Base-by-base conservation (phyloP, 2,329 filamentous ascomycete genomes). In the Hymenoscyphus infarciens region DNA sequence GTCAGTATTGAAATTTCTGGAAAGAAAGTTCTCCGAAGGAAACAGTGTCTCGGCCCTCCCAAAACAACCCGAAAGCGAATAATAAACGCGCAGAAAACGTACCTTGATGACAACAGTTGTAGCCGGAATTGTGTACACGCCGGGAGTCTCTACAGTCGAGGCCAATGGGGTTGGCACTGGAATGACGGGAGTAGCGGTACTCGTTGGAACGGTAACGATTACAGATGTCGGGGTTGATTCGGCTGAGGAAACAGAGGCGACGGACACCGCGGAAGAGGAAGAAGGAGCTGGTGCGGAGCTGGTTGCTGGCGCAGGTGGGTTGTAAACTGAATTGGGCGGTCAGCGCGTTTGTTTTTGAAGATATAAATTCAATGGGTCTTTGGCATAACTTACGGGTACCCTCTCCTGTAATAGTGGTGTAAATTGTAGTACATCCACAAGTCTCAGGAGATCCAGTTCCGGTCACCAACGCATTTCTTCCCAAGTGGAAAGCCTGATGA, bases 391-490 rank as follows among this genome's bases (percentile, higher is more conserved):
- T 83, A 90, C 88, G 78, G 68, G 84, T 88, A 61, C 85, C 77
- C 73, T 84, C 80, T 73, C 89, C 89, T 71, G 84, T 87, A 78
- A 84, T 82, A 74, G 87, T 91, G 75, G 83, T 84, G 78, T 87
- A 89, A 80, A 89, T 85, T 75, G 90, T 92, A 68, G 83, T 88
- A 84, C 90, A 94, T 66, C 83, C 83, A 75, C 89, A 92, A 60
- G 77, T 76, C 66, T 81, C 75, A 38, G 78, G 78, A 66, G 75
- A 60, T 63, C 63, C 63, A 29, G 53, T 29, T 29, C 58, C 67
- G 29, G 66, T 67, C 3, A 67, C 66, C 49, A 69, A 62, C 15
- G 27, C 13, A 8, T 38, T 38, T 75, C 68, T 80, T 80, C 81
- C 81, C 74, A 79, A 74, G 74, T 87, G 84, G 74, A 87, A 81